phyloP scores from a whole-genome alignment of 164 flowering plant genomes.

The Kalanchoe fedtschenkoi region DNA sequence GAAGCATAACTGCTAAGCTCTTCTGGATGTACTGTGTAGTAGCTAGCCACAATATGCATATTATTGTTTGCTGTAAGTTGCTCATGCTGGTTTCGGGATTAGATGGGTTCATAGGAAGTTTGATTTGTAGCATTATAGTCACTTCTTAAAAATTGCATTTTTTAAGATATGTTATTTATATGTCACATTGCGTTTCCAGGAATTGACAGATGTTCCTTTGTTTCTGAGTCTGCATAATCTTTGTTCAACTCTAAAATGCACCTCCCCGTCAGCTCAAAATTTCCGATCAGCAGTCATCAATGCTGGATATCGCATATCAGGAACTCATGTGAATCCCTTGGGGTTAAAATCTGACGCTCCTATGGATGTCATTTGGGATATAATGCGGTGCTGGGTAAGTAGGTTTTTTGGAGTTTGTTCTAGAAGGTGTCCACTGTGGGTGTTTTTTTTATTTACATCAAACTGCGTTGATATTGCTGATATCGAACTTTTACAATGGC shows the following conservation, averaged over 20 bases:
- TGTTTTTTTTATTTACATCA: too few species aligned
- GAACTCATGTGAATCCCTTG: conserved; percentile 23
- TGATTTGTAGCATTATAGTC: too few species aligned
- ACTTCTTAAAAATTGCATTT: too few species aligned
- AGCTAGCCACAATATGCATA: background rate
- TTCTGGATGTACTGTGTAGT: background rate
- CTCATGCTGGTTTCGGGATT: too few species aligned
- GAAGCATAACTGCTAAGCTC: too few species aligned
- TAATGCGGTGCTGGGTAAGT: background rate
- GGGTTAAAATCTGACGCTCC: background rate
- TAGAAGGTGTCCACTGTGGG: too few species aligned
- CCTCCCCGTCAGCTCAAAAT: conserved; percentile 86
- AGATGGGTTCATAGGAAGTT: too few species aligned
- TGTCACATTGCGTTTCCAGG: conserved; percentile 52
- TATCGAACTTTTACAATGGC: too few species aligned
- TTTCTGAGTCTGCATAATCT: conserved; percentile 86
- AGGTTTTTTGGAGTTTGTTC: too few species aligned
- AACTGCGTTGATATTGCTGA: too few species aligned
- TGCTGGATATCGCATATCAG: conserved; percentile 93
- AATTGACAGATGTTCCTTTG: conserved; percentile 84
- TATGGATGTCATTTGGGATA: background rate
- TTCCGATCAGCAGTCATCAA: conserved; percentile 93
- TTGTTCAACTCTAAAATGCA: conserved; percentile 84
- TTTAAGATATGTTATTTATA: too few species aligned
- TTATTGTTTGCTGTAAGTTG: too few species aligned